Evolutionary conservation across 495 filamentous ascomycete genomes (phyloP), one percentile per base, ranked within the genome.

Genomic region (Penicillium cataractarum): DNA sequence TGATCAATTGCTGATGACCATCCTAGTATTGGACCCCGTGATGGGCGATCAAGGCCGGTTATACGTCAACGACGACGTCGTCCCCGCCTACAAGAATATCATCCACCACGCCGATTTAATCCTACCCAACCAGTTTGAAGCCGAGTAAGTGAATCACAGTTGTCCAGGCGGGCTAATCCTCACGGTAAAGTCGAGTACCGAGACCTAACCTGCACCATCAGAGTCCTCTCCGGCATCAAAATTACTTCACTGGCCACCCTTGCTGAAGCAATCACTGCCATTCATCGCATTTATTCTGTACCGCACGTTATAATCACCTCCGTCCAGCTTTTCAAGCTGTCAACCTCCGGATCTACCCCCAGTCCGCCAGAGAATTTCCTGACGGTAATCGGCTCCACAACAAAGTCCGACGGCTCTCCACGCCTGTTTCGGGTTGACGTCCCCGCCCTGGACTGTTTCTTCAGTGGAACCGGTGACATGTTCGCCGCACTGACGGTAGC

Each of bases 381-480:
- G 13, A 89, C 86, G 2, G 83, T 96, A 49, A 85, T 97, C 55
- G 93, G 93, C 50, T 95, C 91, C 13, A 91, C 88, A 24, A 87
- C 79, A 12, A 76, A 76, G 48, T 86, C 87, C 5, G 79, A 85
- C 68, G 80, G 82, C 50, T 80, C 78, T 24, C 85, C 93, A 1
- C 89, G 93, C 8, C 79, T 90, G 52, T 97, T 97, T 83, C 85
- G 88, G 61, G 84, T 98, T 71, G 84, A 90, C 56, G 88, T 97
- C 55, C 92, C 94, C 1, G 86, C 90, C 6, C 87, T 98, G 56
- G 89, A 96, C 69, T 90, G 90, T 74, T 96, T 92, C 81, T 99
- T 97, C 75, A 92, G 89, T 70, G 95, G 95, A 27, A 97, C 95
- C 1, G 95, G 95, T 15, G 95, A 99, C 78, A 97, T 99, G 93